Evolutionary conservation across 495 filamentous ascomycete genomes (phyloP), one percentile per base, ranked within the genome.

Genomic region (Haplographium delicatum): DNA sequence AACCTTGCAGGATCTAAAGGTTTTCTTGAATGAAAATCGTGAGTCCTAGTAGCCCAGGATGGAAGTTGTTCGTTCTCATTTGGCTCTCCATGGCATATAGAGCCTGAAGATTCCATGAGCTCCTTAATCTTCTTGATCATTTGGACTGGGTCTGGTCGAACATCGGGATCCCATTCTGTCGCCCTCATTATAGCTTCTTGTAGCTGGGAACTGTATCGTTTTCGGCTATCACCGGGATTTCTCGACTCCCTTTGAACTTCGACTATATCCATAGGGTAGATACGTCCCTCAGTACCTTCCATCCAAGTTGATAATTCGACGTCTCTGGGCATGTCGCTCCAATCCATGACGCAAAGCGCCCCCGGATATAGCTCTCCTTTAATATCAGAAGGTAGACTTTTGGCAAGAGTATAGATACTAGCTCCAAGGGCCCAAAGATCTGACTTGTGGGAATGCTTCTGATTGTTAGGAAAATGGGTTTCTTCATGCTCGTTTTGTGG

Each of bases 401-500:
- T 19, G 9, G 52, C 49, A 18, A 63, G 49, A 3, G 44, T 38
- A 24, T 52, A 59, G 11, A 63, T 56, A 5, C 2, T 16, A 8
- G 39, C 43, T 1, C 45, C 58, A 0, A 63, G 10, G 3, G 61
- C 50, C 61, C 61, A 63, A 3, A 61, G 25, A 33, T 63, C 61
- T 5, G 53, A 52, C 44, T 51, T 44, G 5, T 10, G 13, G 13
- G 37, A 51, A 44, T 63, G 61, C 7, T 31, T 40, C 6, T 42
- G 9, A 5, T 25, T 34, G 7, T 41, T 5, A n/a, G 57, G 57
- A 31, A 42, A 60, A 7, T 15, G 7, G 13, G 24, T 51, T 38
- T n/a, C 8, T 25, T 44, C 8, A 16, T 47, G 22, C n/a, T 25
- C 22, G 13, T n/a, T 44, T 16, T 23, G 2, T 5, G 53, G 54